phyloP scores from a whole-genome alignment of 1,284 basidiomycete species.

The Moesziomyces sp. region DNA sequence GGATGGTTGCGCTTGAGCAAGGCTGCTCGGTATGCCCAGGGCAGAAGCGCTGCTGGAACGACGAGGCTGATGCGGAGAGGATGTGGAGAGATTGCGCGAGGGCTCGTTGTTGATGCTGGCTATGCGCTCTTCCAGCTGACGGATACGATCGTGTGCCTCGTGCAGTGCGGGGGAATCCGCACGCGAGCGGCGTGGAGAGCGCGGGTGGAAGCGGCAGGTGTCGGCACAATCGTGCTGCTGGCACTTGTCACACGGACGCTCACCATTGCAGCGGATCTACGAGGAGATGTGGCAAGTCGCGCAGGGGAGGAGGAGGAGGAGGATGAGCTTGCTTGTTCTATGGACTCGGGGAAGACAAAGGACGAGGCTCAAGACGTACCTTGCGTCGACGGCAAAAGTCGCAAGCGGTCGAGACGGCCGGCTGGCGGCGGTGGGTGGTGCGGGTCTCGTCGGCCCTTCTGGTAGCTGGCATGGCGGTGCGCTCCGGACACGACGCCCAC shows the following conservation, averaged over 20 bases:
- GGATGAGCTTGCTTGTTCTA: not conserved
- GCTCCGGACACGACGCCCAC: no score
- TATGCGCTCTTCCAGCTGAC: conserved; percentile 17
- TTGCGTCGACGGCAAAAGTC: conserved; percentile 28
- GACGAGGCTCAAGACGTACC: conserved; percentile 2
- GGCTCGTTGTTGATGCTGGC: not conserved
- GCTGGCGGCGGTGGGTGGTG: conserved; percentile 1
- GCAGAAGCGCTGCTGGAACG: no score
- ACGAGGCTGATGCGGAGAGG: no score
- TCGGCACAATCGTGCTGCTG: conserved; percentile 15
- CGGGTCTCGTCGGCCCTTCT: no score
- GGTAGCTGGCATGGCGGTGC: no score
- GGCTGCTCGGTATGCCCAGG: no score
- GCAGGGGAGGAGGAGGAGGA: not conserved
- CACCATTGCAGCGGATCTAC: conserved; percentile 20
- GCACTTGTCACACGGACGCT: conserved; percentile 20
- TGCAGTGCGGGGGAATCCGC: conserved; percentile 1
- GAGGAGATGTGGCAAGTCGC: not conserved
- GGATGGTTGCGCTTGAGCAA: no score
- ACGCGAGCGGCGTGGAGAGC: no score
- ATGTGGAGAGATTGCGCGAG: not conserved
- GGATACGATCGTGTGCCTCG: conserved; percentile 9
- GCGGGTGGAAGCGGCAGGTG: conserved; percentile 12
- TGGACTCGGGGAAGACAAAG: not conserved
- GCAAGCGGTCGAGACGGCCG: conserved; percentile 21